A percentile compares a stretch with the other conserved stretches of the same genome.
Evolutionary conservation across 176 grass and related monocot species (phyloP).

Genomic region (Secale cereale): DNA sequence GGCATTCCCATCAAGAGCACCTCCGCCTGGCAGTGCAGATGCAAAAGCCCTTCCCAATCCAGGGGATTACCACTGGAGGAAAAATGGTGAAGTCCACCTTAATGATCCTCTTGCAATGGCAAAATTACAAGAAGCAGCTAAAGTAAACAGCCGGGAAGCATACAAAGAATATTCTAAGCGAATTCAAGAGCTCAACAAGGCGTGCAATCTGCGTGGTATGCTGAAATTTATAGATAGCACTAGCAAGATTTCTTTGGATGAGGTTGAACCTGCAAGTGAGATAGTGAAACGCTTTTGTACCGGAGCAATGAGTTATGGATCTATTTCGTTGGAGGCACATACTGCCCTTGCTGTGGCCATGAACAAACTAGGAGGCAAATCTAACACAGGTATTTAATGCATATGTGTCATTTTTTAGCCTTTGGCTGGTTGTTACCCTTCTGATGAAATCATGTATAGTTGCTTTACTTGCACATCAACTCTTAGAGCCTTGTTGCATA

Average conservation of each 20-base stretch:
- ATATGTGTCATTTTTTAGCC: background rate
- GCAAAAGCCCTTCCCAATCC: constrained; percentile 81
- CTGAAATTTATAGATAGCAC: constrained; percentile 85
- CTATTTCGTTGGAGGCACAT: constrained; percentile 98
- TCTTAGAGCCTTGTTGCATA: background rate
- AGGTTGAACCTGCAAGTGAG: constrained; percentile 86
- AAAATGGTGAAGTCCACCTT: constrained; percentile 92
- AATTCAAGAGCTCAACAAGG: constrained; percentile 95
- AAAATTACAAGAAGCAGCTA: constrained; percentile 96
- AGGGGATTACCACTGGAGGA: constrained; percentile 97
- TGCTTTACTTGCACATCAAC: constrained; percentile 5
- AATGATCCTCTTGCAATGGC: constrained; percentile 97
- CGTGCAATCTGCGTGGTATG: constrained; percentile 93
- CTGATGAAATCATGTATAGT: background rate
- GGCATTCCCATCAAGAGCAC: constrained; percentile 73
- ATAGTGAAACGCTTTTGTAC: constrained; percentile 95
- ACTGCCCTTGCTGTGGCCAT: constrained; percentile 93
- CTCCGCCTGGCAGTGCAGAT: constrained; percentile 83
- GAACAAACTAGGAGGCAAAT: constrained; percentile 99
- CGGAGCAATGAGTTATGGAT: constrained; percentile 99
- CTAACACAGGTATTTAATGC: constrained; percentile 84
- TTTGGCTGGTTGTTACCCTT: background rate
- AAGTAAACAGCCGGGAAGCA: constrained; percentile 79
- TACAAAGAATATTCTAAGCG: constrained; percentile 91
- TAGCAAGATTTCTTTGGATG: constrained; percentile 75